These are phyloP conservation scores for Physcomitrium patens DNA, from an alignment of 225 moss, liverwort and hornwort species.

Conservation along the genomic window DNA sequence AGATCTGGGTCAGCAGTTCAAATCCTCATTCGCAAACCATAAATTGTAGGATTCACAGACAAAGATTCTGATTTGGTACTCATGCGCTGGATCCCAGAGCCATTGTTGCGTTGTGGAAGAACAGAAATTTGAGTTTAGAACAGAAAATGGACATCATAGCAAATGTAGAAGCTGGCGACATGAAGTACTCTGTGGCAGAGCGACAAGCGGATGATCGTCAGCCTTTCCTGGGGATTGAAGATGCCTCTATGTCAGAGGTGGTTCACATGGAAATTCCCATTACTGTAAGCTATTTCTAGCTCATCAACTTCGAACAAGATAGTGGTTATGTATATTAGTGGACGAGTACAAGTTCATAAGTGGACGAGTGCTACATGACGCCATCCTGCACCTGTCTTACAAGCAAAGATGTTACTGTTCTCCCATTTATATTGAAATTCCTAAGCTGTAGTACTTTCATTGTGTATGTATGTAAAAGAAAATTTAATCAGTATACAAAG, in stretches of 20 bases:
- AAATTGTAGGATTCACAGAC: neutral
- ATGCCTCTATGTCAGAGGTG: conserved; percentile 78
- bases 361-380: neutral
- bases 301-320: neutral
- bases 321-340: neutral
- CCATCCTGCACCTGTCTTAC: neutral
- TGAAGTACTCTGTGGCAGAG: conserved; percentile 84
- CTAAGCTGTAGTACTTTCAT: neutral
- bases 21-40: neutral
- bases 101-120: conserved; percentile 90
- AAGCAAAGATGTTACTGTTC: neutral
- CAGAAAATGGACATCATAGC: conserved; percentile 92
- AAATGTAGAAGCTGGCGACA: conserved; percentile 80
- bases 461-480: no score
- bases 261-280: conserved; percentile 43
- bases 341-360: neutral
- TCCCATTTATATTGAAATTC: neutral
- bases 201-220: conserved; percentile 76
- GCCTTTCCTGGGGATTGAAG: conserved; percentile 78
- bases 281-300: conserved; percentile 32
- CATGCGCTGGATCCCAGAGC: conserved; percentile 49
- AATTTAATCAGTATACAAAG: no score
- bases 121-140: conserved; percentile 77
- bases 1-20: neutral
- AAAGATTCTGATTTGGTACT: neutral